Evolutionary conservation across 176 grass and related monocot species (phyloP), one percentile per base, ranked within the genome.

Genomic region (Echinochloa phyllopogon): DNA sequence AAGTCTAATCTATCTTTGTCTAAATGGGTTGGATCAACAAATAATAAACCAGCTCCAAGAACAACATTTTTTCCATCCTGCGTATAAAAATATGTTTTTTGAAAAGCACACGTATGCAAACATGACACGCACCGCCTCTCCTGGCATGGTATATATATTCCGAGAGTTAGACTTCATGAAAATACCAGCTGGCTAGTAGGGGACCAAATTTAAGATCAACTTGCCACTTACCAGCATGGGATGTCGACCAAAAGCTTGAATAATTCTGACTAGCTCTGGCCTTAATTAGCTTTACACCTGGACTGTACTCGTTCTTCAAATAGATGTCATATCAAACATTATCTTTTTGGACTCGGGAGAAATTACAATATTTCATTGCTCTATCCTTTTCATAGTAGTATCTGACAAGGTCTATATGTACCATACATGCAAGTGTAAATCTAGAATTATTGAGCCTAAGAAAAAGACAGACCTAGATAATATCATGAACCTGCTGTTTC

Each of bases 181-280:
- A 70, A 1, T 77, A 51, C 44, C 15, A 76, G 25, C 57, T 55
- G 52, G n/a, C 45, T 72, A 49, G 62, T 37, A 36, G 65, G 76
- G 65, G 55, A 64, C 74, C 73, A 72, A 59, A 43, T 50, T 64
- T 83, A 52, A 45, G 12, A 77, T 77, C 59, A 72, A 29, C 65
- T 77, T 74, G 69, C 17, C 29, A 52, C 27, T 68, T 27, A 43
- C 60, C 52, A 80, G 76, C 62, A 45, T 85, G 82, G 76, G 41
- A 76, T 89, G 83, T 85, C 70, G 44, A 60, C 70, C 70, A 62
- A 89, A 85, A 85, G 62, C 62, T 69, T 81, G 36, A 61, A 44
- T 85, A 61, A 68, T 76, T 85, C 76, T 52, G 61, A 36, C 61
- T 47, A 40, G 29, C 47, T 69, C 36, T 85, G 51, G 42, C 52